A percentile compares a stretch with the other conserved stretches of the same genome.
These are phyloP conservation scores for Holtermanniella nyarrowii DNA, from an alignment of 768 basidiomycete genomes.

Conservation along the genomic window DNA sequence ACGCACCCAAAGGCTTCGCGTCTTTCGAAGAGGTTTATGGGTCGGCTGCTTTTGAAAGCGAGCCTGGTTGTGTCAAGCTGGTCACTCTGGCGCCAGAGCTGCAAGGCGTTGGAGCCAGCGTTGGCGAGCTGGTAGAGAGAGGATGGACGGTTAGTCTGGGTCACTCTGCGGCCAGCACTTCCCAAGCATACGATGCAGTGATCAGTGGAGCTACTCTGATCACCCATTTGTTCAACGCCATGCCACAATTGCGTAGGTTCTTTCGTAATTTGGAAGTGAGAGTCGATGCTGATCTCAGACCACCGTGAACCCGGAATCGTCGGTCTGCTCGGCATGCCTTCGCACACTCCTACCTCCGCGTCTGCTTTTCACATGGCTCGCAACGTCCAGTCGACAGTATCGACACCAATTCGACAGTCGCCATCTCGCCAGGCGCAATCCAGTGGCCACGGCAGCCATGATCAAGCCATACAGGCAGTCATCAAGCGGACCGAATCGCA, in stretches of 20 bases:
- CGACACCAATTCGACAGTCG: too few relatives aligned
- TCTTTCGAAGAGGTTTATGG: slow-evolving; percentile 71
- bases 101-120: slow-evolving; percentile 63
- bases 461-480: slow-evolving; percentile 19
- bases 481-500: not conserved
- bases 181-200: slow-evolving; percentile 61
- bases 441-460: too few relatives aligned
- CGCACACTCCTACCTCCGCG: too few relatives aligned
- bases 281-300: slow-evolving; percentile 40
- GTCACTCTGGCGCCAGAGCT: slow-evolving; percentile 83
- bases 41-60: slow-evolving; percentile 4
- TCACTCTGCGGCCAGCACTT: slow-evolving; percentile 70
- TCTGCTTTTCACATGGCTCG: too few relatives aligned
- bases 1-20: slow-evolving; percentile 52
- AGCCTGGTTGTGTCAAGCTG: slow-evolving; percentile 53
- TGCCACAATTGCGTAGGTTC: slow-evolving; percentile 52
- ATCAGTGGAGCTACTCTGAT: slow-evolving; percentile 68
- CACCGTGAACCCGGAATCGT: slow-evolving; percentile 88
- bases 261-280: slow-evolving; percentile 41
- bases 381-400: too few relatives aligned
- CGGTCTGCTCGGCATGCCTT: slow-evolving; percentile 66
- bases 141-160: slow-evolving; percentile 78
- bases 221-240: slow-evolving; percentile 87
- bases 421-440: too few relatives aligned
- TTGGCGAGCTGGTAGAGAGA: slow-evolving; percentile 51